Base-by-base conservation (phyloP, 306 rosid genomes). In the Cucumis hystrix region DNA sequence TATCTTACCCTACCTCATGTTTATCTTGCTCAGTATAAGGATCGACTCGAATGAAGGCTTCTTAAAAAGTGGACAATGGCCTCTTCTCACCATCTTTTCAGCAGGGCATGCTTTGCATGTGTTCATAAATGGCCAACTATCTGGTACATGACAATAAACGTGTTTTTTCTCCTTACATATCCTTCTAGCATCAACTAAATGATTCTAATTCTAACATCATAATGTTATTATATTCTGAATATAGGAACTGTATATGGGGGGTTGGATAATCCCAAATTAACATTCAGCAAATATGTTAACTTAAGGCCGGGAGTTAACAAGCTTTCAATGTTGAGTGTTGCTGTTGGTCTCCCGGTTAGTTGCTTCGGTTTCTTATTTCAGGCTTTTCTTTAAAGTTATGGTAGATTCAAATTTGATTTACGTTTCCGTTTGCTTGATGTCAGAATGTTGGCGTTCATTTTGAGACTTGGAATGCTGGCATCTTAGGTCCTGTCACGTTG, bases 51-150 rank as follows among this genome's bases (percentile, higher is more conserved):
- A 84, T 70, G 99, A 96, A 85, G 92, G 85, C 56, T 89, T 92
- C 80, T 28, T 89, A 30, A 88, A 84, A 85, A 87, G 61, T 8
- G 96, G 96, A 65, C 81, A 91, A 76, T 87, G 49, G 66, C 97
- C 98, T 68, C 66, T 84, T 57, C 93, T 96, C 78, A 89, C 93
- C 3, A 84, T 87, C 62, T 79, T 33, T 83, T 96, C 99, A 59
- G 98, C 99, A 67, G 99, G 98, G 70, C 98, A 96, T 87, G 96
- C 87, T 68, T 49, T 96, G 79, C 96, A 88, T 84, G 98, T 96
- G 82, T 92, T 96, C 86, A 80, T 90, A 80, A 91, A 96, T 76
- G 97, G 98, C 49, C 91, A 88, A 80, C 93, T 88, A 78, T 75
- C 97, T 86, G 99, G 99, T 96, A 80, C 40, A 74, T 61, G 57